Base-by-base conservation (phyloP, 108 stramenopile species). In the Pseudonitzschia pungens region DNA sequence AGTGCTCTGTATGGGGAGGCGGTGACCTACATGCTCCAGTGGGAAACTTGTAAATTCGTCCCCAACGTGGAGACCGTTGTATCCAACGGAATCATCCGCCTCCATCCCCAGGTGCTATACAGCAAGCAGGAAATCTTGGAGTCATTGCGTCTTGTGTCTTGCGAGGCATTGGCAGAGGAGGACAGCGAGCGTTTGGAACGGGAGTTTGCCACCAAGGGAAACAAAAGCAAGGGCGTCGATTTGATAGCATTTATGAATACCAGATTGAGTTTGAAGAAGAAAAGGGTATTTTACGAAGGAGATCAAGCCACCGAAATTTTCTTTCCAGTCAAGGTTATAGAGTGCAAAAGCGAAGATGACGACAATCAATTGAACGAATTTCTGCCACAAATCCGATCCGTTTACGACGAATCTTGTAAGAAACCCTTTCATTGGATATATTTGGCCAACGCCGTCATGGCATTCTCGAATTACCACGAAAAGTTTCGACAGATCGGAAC, bases 391-490 rank as follows among this genome's bases (percentile, higher is more conserved):
- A 62, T 62, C n/a, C 11, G 20, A 62, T 15, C 60, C 26, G 14
- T 62, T 29, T 62, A 62, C n/a, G 60, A 62, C 2, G 20, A 4
- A 24, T 55, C 54, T 0, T 22, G 22, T 7, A 62, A 62, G 32
- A 1, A 40, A 62, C 60, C 60, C 14, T 62, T 62, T 33, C 60
- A 62, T 12, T 62, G 60, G 60, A 20, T 62, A 4, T 62, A 62
- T 62, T n/a, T 62, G 15, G 60, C 60, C 11, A 62, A 62, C 40
- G 60, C 60, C 29, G 60, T 62, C 60, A 62, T 62, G 60, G 60
- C 60, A 10, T 62, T 33, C 40, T 62, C 60, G 18, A 62, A 62
- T 62, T 62, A 62, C 20, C 60, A 62, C 20, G 60, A 62, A 62
- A 62, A 62, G 33, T 62, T 62, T 33, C 32, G 60, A 62, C 60